Percentiles rank a stretch among this genome's conserved stretches.
Conservation (phyloP, 192 early-diverging fungal species). For the Backusella westeae region DNA sequence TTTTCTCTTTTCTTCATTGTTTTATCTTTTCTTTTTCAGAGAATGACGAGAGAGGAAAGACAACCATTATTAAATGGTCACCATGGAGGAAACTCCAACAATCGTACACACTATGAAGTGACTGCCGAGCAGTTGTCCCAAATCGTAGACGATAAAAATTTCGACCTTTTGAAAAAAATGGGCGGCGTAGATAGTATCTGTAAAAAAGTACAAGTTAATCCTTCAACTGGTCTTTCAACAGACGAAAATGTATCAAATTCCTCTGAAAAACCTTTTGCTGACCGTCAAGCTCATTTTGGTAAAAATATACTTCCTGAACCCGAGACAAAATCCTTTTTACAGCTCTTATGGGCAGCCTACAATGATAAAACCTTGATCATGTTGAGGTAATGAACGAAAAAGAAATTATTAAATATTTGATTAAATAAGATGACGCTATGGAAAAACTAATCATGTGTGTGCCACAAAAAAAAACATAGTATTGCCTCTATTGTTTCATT, state of each 20-base stretch:
- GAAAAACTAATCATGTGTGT: slow-evolving; percentile 2
- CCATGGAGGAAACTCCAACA: background rate
- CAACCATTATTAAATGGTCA: background rate
- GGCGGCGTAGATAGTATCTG: slow-evolving; percentile 61
- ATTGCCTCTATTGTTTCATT: slow-evolving; percentile 83
- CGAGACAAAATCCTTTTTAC: slow-evolving; percentile 49
- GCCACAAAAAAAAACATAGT: slow-evolving; percentile 18
- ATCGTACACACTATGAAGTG: background rate
- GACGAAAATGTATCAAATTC: slow-evolving; percentile 38
- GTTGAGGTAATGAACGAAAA: slow-evolving; percentile 14
- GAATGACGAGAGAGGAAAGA: background rate
- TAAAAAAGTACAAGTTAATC: slow-evolving; percentile 60
- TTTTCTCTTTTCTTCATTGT: background rate
- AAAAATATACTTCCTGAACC: slow-evolving; percentile 54
- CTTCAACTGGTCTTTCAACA: slow-evolving; percentile 51
- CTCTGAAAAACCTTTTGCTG: slow-evolving; percentile 37
- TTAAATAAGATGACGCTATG: slow-evolving; percentile 45
- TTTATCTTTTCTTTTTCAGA: background rate
- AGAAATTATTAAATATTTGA: background rate
- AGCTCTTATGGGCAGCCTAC: slow-evolving; percentile 60
- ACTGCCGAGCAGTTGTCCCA: slow-evolving; percentile 34
- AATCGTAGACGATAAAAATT: slow-evolving; percentile 68
- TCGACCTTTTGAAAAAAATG: slow-evolving; percentile 49
- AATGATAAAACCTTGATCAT: slow-evolving; percentile 66
- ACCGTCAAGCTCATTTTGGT: slow-evolving; percentile 40